Evolutionary conservation across 164 flowering plant species (phyloP), one percentile per base, ranked within the genome.

Genomic region (Warburgia ugandensis): DNA sequence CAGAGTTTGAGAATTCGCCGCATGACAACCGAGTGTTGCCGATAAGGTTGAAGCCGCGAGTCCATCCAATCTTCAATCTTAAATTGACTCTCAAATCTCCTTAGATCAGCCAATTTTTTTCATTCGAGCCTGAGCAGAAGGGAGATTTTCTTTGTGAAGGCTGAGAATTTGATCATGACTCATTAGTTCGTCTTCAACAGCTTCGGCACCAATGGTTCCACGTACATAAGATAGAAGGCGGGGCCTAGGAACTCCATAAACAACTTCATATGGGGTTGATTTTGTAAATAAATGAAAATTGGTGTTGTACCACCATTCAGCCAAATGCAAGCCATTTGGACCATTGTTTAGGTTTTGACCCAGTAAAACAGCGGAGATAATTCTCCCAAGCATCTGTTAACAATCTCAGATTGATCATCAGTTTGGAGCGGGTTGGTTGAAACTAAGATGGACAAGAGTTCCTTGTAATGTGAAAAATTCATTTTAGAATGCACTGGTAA

Each of bases 251-350:
- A 39, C 20, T n/a, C 43, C 43, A 39, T 39, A 39, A 39, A 39
- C 43, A 39, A 20, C 45, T 27, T 42, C 45, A 42, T 42, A 42
- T 9, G 45, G 45, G 10, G 45, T 42, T 19, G 10, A 16, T 14
- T 42, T 42, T 25, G 26, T 42, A 42, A 27, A 42, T 10, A 27
- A 42, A 42, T 42, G 45, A 6, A 27, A 20, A 14, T 42, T 42
- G 45, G 45, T 42, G 7, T 42, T 42, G 12, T 42, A 42, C 26
- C 45, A 42, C 45, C 45, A 42, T 7, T 42, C 45, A 6, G 45
- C 27, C 12, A n/a, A 42, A 3, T 20, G 6, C 27, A 8, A 42
- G 11, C 27, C 45, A 42, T 7, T 42, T 42, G 9, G 45, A 20
- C 45, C 45, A 42, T 14, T 42, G 27, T 22, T 22, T 42, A 42